phyloP scores from a whole-genome alignment of 2,329 filamentous ascomycete genomes.

The Alternaria longipes region DNA sequence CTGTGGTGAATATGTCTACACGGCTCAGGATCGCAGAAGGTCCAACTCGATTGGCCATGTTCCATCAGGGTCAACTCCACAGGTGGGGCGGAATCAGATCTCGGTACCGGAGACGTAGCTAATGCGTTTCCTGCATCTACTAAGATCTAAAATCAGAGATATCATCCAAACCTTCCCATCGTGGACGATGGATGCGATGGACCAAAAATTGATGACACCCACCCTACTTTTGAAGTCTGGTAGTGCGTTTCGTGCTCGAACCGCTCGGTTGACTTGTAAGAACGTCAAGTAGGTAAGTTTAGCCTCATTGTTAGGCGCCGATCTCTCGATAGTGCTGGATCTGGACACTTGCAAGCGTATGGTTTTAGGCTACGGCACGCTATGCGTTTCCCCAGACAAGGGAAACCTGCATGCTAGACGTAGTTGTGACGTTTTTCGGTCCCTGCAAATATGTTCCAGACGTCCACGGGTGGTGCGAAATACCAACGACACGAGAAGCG shows the following conservation, averaged over 20 bases:
- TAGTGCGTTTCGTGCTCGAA: constrained; percentile 8
- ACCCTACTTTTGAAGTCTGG: neutral
- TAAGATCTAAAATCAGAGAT: constrained; percentile 4
- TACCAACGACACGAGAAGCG: constrained; percentile 1
- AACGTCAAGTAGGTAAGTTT: constrained; percentile 8
- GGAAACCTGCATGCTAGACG: constrained; percentile 7
- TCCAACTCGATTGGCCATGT: constrained; percentile 17
- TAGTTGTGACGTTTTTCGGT: constrained; percentile 6
- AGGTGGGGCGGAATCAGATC: constrained; percentile 6
- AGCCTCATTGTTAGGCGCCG: constrained; percentile 6
- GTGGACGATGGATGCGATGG: neutral
- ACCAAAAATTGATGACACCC: neutral
- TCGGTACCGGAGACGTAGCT: constrained; percentile 1
- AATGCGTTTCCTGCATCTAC: constrained; percentile 10
- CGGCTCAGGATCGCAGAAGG: constrained; percentile 14
- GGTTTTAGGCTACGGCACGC: neutral
- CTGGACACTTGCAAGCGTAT: constrained; percentile 7
- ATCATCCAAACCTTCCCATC: neutral
- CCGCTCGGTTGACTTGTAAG: constrained; percentile 5
- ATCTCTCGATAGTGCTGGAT: constrained; percentile 10
- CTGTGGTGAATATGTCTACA: constrained; percentile 8
- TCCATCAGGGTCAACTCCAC: constrained; percentile 10
- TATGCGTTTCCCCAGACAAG: constrained; percentile 6
- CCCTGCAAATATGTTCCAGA: constrained; percentile 1
- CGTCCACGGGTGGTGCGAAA: neutral